phyloP scores from a whole-genome alignment of 805 yeast genomes.

The Teunomyces kruisii region DNA sequence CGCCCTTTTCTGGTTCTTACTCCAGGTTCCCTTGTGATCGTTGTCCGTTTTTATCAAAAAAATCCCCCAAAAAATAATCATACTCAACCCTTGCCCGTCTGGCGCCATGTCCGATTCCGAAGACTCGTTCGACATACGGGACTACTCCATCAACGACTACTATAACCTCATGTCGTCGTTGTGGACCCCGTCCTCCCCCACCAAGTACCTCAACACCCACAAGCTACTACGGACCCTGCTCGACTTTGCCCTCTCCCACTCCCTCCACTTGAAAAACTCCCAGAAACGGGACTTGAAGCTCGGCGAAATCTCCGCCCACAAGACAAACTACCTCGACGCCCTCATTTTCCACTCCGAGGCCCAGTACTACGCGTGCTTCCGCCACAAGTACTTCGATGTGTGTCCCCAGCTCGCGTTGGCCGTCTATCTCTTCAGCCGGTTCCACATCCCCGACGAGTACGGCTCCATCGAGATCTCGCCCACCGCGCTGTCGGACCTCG shows the following conservation, averaged over 20 bases:
- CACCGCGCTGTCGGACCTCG: slow-evolving; percentile 2
- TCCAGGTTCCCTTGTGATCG: too few species aligned
- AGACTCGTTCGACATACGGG: slow-evolving; percentile 14
- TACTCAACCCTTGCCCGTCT: not conserved
- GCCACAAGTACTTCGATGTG: slow-evolving; percentile 23
- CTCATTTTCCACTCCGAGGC: slow-evolving; percentile 5
- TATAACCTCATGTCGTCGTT: slow-evolving; percentile 17
- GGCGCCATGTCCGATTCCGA: slow-evolving; percentile 17
- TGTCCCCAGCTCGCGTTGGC: slow-evolving; percentile 30
- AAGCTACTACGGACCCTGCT: slow-evolving; percentile 22
- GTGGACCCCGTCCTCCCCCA: slow-evolving; percentile 12
- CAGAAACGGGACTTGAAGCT: slow-evolving; percentile 26
- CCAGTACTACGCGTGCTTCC: slow-evolving; percentile 19
- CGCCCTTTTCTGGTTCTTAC: not conserved
- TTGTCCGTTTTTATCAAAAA: too few species aligned
- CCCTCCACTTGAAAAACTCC: slow-evolving; percentile 17
- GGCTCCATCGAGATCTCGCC: slow-evolving; percentile 17
- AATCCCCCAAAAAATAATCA: too few species aligned
- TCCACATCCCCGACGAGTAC: slow-evolving; percentile 27
- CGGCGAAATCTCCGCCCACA: slow-evolving; percentile 14
- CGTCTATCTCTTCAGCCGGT: slow-evolving; percentile 26
- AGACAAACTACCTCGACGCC: not conserved
- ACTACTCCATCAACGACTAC: slow-evolving; percentile 19
- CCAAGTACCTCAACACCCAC: slow-evolving; percentile 18
- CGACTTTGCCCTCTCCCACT: slow-evolving; percentile 25